Conservation (phyloP, 2,329 filamentous ascomycete species). For the Ceratocystis diversiconidia region DNA sequence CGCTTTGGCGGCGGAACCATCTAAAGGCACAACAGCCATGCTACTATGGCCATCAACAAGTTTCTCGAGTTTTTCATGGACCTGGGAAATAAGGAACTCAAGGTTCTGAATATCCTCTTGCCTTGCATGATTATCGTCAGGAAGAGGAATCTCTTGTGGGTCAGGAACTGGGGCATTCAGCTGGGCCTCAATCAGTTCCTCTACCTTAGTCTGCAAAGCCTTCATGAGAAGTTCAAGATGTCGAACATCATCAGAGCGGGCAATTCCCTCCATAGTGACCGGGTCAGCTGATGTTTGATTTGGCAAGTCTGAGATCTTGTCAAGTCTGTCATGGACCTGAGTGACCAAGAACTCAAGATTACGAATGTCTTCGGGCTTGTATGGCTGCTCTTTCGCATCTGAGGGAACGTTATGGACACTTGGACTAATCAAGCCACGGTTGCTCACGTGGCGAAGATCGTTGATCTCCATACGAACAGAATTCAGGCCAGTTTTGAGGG, state of each 20-base stretch:
- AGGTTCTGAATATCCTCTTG: constrained; percentile 18
- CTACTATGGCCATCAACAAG: constrained; percentile 10
- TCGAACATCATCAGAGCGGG: constrained; percentile 65
- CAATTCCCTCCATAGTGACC: constrained; percentile 18
- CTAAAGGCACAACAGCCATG: background rate
- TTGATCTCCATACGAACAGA: constrained; percentile 66
- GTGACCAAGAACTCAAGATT: constrained; percentile 14
- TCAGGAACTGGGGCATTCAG: constrained; percentile 34
- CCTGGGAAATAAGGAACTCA: constrained; percentile 13
- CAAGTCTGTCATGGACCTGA: constrained; percentile 11
- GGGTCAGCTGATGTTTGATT: background rate
- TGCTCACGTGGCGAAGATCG: constrained; percentile 47
- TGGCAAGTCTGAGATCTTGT: constrained; percentile 4
- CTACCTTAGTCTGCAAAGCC: constrained; percentile 71
- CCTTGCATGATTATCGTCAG: constrained; percentile 11
- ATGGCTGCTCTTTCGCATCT: background rate
- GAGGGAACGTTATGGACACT: constrained; percentile 37
- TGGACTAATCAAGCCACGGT: constrained; percentile 38
- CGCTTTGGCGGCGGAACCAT: background rate
- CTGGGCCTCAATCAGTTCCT: constrained; percentile 26
- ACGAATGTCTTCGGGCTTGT: constrained; percentile 12
- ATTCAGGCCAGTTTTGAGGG: constrained; percentile 68
- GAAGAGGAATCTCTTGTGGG: constrained; percentile 22
- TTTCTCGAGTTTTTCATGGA: constrained; percentile 16
- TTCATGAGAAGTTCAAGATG: constrained; percentile 72